Conservation (phyloP, 306 rosid genomes). For the Cucumis melo region DNA sequence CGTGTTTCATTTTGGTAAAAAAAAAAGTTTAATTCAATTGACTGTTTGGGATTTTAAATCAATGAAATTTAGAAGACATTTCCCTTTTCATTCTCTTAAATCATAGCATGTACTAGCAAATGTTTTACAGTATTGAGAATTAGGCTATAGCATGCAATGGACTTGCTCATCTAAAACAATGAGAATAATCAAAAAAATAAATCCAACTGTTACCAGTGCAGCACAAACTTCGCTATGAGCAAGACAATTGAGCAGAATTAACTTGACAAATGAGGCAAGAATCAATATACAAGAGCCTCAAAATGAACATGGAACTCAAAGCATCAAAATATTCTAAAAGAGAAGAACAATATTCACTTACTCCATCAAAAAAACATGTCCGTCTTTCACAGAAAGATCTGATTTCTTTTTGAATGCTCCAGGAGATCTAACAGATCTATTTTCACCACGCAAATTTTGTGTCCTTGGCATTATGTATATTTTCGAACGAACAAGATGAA, state of each 20-base stretch:
- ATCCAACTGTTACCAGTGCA: background rate
- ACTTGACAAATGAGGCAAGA: background rate
- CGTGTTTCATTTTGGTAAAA: too few relatives aligned
- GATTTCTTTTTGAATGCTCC: constrained; percentile 98
- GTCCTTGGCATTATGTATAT: constrained; percentile 66
- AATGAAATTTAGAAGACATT: background rate
- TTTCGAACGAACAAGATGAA: constrained; percentile 90
- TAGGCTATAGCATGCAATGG: background rate
- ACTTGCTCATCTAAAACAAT: background rate
- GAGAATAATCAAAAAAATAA: background rate
- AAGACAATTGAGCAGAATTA: background rate
- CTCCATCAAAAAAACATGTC: constrained; percentile 91
- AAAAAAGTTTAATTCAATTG: background rate
- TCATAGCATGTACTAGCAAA: background rate
- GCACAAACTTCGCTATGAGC: background rate
- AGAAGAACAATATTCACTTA: constrained; percentile 25
- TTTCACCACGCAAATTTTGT: constrained; percentile 80
- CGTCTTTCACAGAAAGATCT: constrained; percentile 90
- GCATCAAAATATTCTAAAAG: background rate
- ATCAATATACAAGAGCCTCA: background rate
- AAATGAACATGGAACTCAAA: background rate
- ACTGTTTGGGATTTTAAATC: background rate
- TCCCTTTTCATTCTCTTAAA: background rate
- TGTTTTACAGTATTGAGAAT: background rate
- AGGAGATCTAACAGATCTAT: constrained; percentile 81